A percentile compares a stretch with the other conserved stretches of the same genome.
Evolutionary conservation across 176 grass and related monocot species (phyloP).

Genomic region (Saccharum spontaneum): DNA sequence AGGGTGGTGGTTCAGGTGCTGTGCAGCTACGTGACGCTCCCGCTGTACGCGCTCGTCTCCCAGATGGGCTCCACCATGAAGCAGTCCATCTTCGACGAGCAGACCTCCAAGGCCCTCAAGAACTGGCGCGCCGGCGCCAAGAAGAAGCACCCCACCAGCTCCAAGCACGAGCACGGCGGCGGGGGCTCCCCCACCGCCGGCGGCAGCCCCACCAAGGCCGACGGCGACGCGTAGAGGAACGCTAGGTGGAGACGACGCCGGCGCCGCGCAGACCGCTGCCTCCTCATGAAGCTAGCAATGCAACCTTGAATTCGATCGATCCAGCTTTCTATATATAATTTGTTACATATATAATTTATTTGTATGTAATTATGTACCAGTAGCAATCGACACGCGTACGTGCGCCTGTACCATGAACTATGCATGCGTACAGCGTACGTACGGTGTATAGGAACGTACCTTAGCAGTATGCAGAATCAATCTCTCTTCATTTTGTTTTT

Average conservation of each 20-base stretch:
- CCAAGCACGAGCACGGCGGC: slow-evolving; percentile 16
- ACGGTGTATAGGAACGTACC: background rate
- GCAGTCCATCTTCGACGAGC: slow-evolving; percentile 93
- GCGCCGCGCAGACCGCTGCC: too few species aligned
- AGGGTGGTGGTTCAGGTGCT: slow-evolving; percentile 74
- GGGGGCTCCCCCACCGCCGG: background rate
- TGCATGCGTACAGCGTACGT: background rate
- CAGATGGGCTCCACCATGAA: slow-evolving; percentile 98
- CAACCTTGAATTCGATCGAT: too few species aligned
- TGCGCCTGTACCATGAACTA: background rate
- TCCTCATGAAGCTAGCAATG: too few species aligned
- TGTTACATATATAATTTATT: background rate
- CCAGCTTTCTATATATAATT: background rate
- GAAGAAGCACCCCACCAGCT: slow-evolving; percentile 50
- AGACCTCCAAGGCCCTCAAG: slow-evolving; percentile 92
- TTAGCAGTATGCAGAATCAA: background rate
- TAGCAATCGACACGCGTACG: background rate
- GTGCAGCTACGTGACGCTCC: slow-evolving; percentile 68
- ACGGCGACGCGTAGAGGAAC: background rate
- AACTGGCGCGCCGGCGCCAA: slow-evolving; percentile 85
- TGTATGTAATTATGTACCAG: background rate
- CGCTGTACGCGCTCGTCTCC: background rate
- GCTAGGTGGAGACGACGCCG: too few species aligned
- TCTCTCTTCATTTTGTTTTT: background rate
- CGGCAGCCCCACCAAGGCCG: slow-evolving; percentile 39